These are phyloP conservation scores for Celoporthe dispersa DNA, from an alignment of 2,329 filamentous ascomycete genomes.

Conservation along the genomic window DNA sequence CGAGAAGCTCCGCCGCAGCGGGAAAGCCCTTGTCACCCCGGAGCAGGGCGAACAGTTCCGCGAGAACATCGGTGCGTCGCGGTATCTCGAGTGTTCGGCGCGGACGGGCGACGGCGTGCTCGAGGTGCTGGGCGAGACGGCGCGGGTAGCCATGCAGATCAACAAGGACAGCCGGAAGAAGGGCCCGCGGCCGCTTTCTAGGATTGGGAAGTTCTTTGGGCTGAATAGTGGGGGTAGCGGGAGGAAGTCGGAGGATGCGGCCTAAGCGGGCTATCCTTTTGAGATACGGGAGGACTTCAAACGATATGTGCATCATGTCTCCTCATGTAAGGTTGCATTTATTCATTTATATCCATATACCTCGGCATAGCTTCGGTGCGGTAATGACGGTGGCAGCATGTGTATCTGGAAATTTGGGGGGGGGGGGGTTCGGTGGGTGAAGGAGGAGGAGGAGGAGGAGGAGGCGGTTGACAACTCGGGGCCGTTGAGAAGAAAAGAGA, in stretches of 20 bases:
- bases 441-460: not conserved
- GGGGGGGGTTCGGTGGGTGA: not conserved
- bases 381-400: not conserved
- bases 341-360: not conserved
- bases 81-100: slow-evolving; percentile 30
- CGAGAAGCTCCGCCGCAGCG: slow-evolving; percentile 27
- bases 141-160: slow-evolving; percentile 25
- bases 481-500: not conserved
- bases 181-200: slow-evolving; percentile 23
- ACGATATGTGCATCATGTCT: not conserved
- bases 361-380: not conserved
- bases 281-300: not conserved
- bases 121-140: slow-evolving; percentile 28
- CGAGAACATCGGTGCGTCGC: slow-evolving; percentile 27
- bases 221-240: slow-evolving; percentile 2
- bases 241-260: not conserved
- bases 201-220: slow-evolving; percentile 29
- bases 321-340: not conserved
- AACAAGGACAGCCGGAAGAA: slow-evolving; percentile 18
- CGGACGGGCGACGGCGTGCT: slow-evolving; percentile 29
- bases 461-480: not conserved
- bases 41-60: slow-evolving; percentile 30
- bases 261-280: not conserved
- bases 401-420: not conserved
- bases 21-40: slow-evolving; percentile 24